Base-by-base conservation (phyloP, 768 basidiomycete species). In the Stropharia rugosoannulata region DNA sequence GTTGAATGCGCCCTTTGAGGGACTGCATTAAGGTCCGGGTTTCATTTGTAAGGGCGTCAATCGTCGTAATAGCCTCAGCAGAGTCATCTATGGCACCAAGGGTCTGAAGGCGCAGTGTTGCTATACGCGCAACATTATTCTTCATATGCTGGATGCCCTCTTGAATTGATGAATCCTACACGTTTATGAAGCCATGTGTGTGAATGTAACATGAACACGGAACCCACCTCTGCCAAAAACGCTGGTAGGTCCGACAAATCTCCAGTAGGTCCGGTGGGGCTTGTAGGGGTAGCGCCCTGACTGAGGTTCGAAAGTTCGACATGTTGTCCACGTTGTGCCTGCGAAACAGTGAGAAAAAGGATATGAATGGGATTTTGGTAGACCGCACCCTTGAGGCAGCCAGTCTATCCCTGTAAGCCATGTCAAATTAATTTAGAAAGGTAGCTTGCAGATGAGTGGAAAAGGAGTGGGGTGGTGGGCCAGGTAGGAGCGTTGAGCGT, bases 1-100 rank as follows among this genome's bases (percentile, higher is more conserved):
- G 71, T 67, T 83, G 78, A 56, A 92, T 82, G 29, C 87, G 75
- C 25, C 77, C 73, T 62, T 85, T 87, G 25, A 90, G 69, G 36
- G 74, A 68, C 51, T 78, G 80, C 64, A 80, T 82, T 53, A 88
- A 75, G 0, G 78, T 70, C 60, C 83, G 82, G 1, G 87, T 88
- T 44, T 87, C 82, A 13, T 69, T 72, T 13, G 84, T 75, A 49
- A 90, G 74, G 15, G 78, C 73, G n/a, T 85, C 82, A 22, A 90
- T 76, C 55, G 81, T 60, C n/a, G 64, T 49, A 16, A 71, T 71
- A 8, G 61, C 60, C 29, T 63, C 53, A n/a, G 57, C 59, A 37
- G 61, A 63, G n/a, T 70, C 70, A 39, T 68, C 70, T 27, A 75
- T 66, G 16, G 69, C 67, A 56, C 71, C 71, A 10, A 79, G 54